These are phyloP conservation scores for Naganishia vaughanmartiniae DNA, from an alignment of 768 basidiomycete species.

Conservation along the genomic window DNA sequence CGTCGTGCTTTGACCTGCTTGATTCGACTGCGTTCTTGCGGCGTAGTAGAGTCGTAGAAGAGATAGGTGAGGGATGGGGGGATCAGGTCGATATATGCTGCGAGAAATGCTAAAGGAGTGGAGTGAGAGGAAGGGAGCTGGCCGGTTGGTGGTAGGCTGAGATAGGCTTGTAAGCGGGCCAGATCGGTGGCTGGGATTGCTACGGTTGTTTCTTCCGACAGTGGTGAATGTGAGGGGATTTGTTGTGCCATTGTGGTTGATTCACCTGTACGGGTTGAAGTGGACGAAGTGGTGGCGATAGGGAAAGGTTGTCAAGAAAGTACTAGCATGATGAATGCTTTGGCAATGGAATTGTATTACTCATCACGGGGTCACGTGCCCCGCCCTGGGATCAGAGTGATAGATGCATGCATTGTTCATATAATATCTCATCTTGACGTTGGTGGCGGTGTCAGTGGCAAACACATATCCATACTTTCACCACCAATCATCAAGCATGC, in stretches of 20 bases:
- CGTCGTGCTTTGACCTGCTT: conserved; percentile 44
- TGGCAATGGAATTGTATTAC: neutral
- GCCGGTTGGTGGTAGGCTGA: conserved; percentile 36
- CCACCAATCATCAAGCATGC: conserved; percentile 38
- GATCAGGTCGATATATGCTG: conserved; percentile 34
- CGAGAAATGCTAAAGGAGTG: conserved; percentile 42
- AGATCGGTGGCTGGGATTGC: conserved; percentile 36
- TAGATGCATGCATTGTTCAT: neutral
- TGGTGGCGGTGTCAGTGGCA: neutral
- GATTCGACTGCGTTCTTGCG: conserved; percentile 41
- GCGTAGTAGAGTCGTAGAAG: conserved; percentile 34
- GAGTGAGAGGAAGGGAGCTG: conserved; percentile 29
- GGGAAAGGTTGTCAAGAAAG: no score
- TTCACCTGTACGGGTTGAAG: neutral
- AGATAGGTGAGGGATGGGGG: conserved; percentile 37
- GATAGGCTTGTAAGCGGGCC: conserved; percentile 37
- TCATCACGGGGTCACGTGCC: neutral
- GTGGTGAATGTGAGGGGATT: neutral
- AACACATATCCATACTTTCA: neutral
- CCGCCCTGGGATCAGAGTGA: neutral
- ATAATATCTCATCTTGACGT: neutral
- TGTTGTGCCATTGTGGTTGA: neutral
- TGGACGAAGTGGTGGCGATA: no score
- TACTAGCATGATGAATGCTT: neutral
- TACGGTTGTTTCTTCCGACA: neutral